phyloP scores from a whole-genome alignment of 2,329 filamentous ascomycete species.

The Aspergillus vadensis region DNA sequence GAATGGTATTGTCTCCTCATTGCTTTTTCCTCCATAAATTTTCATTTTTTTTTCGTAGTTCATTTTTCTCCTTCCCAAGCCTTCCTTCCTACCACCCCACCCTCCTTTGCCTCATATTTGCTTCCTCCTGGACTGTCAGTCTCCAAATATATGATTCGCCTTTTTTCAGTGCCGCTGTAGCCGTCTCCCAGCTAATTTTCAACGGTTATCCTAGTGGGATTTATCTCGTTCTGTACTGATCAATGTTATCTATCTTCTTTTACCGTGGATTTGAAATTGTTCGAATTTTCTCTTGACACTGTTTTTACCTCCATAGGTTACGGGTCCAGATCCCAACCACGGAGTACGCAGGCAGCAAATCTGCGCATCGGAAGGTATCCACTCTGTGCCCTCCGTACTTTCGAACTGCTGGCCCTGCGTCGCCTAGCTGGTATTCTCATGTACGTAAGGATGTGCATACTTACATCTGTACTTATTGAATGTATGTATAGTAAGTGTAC shows the following conservation, averaged over 20 bases:
- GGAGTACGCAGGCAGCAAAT: not conserved
- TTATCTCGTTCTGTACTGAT: not conserved
- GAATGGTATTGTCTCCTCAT: not conserved
- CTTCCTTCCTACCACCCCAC: not conserved
- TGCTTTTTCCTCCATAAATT: not conserved
- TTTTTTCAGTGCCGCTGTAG: slow-evolving; percentile 16
- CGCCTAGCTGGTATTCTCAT: not conserved
- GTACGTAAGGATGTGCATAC: not conserved
- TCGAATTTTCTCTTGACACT: not conserved
- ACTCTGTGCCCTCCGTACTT: slow-evolving; percentile 1
- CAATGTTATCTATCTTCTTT: not conserved
- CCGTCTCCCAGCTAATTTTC: slow-evolving; percentile 2
- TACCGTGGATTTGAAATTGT: not conserved
- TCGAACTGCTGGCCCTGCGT: not conserved
- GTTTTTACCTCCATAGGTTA: not conserved
- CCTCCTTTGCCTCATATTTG: too few species aligned
- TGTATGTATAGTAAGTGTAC: slow-evolving; percentile 1
- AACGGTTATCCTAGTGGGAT: not conserved
- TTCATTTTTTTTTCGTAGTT: slow-evolving; percentile 5
- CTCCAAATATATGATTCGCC: too few species aligned
- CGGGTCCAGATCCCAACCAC: not conserved
- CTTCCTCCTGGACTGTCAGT: too few species aligned
- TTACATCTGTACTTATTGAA: not conserved
- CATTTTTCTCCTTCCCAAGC: not conserved
- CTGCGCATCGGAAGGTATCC: slow-evolving; percentile 1